Conservation (phyloP, 495 filamentous ascomycete species). For the Aspergillus carlsbadensis region DNA sequence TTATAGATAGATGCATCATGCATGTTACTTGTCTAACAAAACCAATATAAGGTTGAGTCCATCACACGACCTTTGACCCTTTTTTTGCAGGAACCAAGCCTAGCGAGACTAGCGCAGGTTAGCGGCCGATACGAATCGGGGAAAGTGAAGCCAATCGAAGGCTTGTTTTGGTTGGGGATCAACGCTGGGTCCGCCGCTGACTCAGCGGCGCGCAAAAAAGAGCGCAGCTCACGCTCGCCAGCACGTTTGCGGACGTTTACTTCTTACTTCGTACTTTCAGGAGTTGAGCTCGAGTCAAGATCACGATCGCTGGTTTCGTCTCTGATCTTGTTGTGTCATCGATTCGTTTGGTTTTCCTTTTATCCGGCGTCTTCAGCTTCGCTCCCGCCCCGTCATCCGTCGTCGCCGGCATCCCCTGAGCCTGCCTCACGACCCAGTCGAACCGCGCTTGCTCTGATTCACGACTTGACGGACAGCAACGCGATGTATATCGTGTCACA, state of each 20-base stretch:
- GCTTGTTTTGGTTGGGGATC: constrained; percentile 7
- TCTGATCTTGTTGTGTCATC: not conserved
- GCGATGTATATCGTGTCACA: constrained; percentile 41
- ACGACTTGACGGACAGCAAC: not conserved
- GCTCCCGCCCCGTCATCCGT: not conserved
- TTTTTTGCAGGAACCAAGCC: not conserved
- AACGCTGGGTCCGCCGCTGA: not conserved
- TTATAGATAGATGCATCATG: not conserved
- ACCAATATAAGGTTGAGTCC: not conserved
- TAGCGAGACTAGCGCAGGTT: not conserved
- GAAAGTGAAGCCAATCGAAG: not conserved
- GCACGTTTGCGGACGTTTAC: not conserved
- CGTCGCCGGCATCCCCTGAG: not conserved
- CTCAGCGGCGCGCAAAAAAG: constrained; percentile 6
- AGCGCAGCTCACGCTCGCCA: not conserved
- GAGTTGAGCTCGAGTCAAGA: not conserved
- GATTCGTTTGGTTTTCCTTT: not conserved
- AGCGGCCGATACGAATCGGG: not conserved
- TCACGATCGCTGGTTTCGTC: not conserved
- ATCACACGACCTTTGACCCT: constrained; percentile 4
- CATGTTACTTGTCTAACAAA: not conserved
- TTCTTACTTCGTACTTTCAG: not conserved
- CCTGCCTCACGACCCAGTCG: not conserved
- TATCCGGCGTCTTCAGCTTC: not conserved
- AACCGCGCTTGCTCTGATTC: not conserved